Evolutionary conservation across 1,284 basidiomycete genomes (phyloP), one percentile per base, ranked within the genome.

Genomic region (Leccinum solheimii): DNA sequence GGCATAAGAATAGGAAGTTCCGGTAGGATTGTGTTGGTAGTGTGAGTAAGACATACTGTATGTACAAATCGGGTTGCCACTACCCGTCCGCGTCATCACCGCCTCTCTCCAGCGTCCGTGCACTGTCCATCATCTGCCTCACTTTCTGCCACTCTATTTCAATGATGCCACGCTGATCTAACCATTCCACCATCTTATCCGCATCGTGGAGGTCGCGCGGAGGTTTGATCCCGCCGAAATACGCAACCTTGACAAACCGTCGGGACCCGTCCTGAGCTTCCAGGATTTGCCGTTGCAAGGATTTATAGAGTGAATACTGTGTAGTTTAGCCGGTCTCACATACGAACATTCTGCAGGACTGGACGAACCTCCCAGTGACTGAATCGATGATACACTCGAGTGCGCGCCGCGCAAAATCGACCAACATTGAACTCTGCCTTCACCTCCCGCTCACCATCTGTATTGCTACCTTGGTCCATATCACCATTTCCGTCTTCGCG

Each of bases 331-430:
- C 52, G 21, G 5, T 40, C 36, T 61, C 43, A 23, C 43, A 51
- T 54, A 58, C 21, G 14, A 57, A 61, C 11, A 56, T 10, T 43
- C n/a, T 45, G 40, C 14, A 32, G 48, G 40, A 63, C 57, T 40
- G 21, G 34, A 59, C 82, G 62, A 67, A 93, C 93, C 86, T 92
- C 91, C 93, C 94, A 95, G 69, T 95, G 93, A 9, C 81, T 83
- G 71, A 95, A 86, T 60, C 82, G 77, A 72, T 95, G 92, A 69
- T 86, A 94, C 23, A 87, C 82, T 62, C 78, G 75, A 2, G 88
- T 86, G 58, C 92, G 81, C 48, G 78, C 77, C 2, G 87, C 88
- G 72, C 93, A 95, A 73, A 91, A 92, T 52, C 87, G 81, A 19
- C 93, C 92, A 23, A 92, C 77, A 67, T 86, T 73, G 68, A 86